Base-by-base conservation (phyloP, 1,139 yeast species). In the Hyphopichia burtonii region DNA sequence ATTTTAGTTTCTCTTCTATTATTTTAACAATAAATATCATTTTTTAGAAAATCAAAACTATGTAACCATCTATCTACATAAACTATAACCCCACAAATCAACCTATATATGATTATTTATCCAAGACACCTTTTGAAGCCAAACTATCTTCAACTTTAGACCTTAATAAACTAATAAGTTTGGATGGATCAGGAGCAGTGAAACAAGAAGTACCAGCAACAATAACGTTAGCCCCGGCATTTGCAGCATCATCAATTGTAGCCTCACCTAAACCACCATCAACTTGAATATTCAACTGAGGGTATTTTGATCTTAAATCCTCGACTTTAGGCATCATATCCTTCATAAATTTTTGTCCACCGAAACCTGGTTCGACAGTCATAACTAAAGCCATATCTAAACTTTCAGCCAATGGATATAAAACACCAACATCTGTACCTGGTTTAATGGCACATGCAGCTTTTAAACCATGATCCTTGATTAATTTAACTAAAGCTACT, bases 321-420 rank as follows among this genome's bases (percentile, higher is more conserved):
- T 80, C 83, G 37, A 93, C 98, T 68, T 93, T 93, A 47, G 94
- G 88, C 98, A 93, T 91, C 96, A 91, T 91, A 48, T 83, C 87
- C 14, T 81, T 73, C 96, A 88, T 90, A 73, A 93, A 94, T 64
- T 86, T 86, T 66, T 93, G 99, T 38, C 99, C 99, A 30, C 99
- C 99, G 59, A 93, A 93, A 1, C 99, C 99, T 8, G 99, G 99
- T 65, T 93, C 99, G 36, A 93, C 99, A 3, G 99, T 93, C 99
- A 93, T 94, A 41, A 93, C 85, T 47, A 93, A 75, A 8, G 90
- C 93, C 96, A 93, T 87, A 62, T 94, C 98, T 53, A 93, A 73
- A 50, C 81, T 71, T 42, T 85, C 83, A 27, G 83, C 94, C 51
- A 88, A 68, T 25, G 88, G 93, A 56, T 74, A 83, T 38, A 91